Evolutionary conservation across 208 protist genomes (phyloP).

Genomic region (Trypanosomatidae sp.): DNA sequence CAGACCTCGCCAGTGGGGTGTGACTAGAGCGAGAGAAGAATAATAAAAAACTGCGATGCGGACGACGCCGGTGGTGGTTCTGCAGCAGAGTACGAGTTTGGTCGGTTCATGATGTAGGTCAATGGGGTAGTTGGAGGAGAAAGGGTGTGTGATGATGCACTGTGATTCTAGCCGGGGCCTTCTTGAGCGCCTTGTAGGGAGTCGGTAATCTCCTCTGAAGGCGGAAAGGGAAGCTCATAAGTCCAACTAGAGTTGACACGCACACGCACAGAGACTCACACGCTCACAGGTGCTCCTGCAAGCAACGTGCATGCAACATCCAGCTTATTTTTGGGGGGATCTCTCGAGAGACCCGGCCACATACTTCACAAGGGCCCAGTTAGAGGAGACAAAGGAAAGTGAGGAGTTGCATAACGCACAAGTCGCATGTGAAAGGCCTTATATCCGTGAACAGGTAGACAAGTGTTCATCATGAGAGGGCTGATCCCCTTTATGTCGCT

Average conservation of each 20-base stretch:
- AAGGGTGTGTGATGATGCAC: not conserved
- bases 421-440: not conserved
- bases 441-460: not conserved
- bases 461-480: not conserved
- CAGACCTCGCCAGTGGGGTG: not conserved
- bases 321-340: not conserved
- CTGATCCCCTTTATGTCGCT: not conserved
- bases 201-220: not conserved
- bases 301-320: not conserved
- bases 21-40: not conserved
- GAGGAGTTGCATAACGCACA: not conserved
- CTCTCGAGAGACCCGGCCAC: not conserved
- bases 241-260: not conserved
- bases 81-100: not conserved
- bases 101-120: not conserved
- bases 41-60: not conserved
- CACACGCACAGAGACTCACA: not conserved
- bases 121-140: not conserved
- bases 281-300: not conserved
- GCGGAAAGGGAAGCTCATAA: not conserved
- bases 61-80: not conserved
- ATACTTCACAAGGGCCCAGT: not conserved
- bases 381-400: not conserved
- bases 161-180: not conserved
- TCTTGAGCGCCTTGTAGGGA: too few relatives aligned